These are phyloP conservation scores for Diaporthe aspalathi DNA, from an alignment of 2,329 filamentous ascomycete species.

Conservation along the genomic window DNA sequence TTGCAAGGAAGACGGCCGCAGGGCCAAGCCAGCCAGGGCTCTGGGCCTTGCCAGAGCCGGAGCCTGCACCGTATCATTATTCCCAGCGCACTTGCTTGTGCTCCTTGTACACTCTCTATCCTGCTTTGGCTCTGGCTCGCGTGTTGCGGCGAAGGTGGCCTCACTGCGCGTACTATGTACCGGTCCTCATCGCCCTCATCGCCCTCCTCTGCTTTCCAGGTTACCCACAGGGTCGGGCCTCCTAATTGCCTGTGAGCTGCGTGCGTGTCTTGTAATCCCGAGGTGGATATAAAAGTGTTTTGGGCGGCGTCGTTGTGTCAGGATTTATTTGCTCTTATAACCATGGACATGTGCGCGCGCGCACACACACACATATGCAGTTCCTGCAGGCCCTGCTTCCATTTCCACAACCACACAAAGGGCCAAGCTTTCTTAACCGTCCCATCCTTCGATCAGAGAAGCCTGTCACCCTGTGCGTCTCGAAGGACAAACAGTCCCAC, in stretches of 20 bases:
- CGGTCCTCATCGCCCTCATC: constrained; percentile 24
- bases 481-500: constrained; percentile 26
- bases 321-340: constrained; percentile 39
- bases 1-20: constrained; percentile 32
- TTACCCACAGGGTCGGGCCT: constrained; percentile 19
- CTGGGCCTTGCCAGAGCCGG: not conserved
- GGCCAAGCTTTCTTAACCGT: constrained; percentile 26
- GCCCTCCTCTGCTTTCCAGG: constrained; percentile 24
- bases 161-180: constrained; percentile 3
- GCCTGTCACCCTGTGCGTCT: constrained; percentile 29
- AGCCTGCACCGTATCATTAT: constrained; percentile 15
- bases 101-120: not conserved
- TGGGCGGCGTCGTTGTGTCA: constrained; percentile 39
- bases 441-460: constrained; percentile 25
- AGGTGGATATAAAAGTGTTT: constrained; percentile 37
- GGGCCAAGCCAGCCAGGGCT: constrained; percentile 21
- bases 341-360: constrained; percentile 25
- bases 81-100: not conserved
- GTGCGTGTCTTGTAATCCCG: constrained; percentile 29
- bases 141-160: constrained; percentile 10
- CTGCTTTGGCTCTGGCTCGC: constrained; percentile 16
- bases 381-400: constrained; percentile 39
- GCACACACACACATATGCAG: not conserved
- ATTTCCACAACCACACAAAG: constrained; percentile 32
- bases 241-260: constrained; percentile 31